Conservation (phyloP, 306 rosid species). For the Neltuma alba region DNA sequence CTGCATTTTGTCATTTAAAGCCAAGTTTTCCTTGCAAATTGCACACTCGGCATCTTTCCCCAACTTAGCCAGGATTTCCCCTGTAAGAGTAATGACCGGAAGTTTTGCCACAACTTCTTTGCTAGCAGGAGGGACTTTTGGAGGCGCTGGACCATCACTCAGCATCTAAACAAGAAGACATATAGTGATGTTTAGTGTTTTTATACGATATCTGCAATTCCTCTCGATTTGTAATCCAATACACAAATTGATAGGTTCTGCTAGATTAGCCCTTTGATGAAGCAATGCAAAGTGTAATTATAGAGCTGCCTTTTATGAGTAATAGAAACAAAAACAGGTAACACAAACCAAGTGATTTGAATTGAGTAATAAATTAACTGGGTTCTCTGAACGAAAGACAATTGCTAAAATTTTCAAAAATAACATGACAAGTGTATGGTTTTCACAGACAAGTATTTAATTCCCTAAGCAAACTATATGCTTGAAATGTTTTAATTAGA, state of each 20-base stretch:
- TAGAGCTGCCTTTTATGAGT: background rate
- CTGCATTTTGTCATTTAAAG: constrained; percentile 79
- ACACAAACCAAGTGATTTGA: constrained; percentile 5
- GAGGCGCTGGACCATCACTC: constrained; percentile 54
- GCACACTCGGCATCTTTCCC: constrained; percentile 86
- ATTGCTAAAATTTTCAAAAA: background rate
- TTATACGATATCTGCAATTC: too few species aligned
- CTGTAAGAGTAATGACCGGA: constrained; percentile 73
- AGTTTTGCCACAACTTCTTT: constrained; percentile 90
- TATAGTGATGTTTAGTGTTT: background rate
- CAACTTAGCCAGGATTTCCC: constrained; percentile 63
- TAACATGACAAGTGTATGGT: background rate
- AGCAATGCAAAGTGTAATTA: constrained; percentile 18
- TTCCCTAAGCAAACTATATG: background rate
- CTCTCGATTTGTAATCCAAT: too few species aligned
- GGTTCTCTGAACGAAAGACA: background rate
- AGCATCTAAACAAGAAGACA: constrained; percentile 44
- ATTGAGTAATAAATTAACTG: constrained; percentile 14
- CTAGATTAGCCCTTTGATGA: constrained; percentile 4
- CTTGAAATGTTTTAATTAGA: background rate
- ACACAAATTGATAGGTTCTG: too few species aligned
- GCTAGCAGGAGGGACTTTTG: constrained; percentile 93
- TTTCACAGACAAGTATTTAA: background rate
- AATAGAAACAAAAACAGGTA: background rate
- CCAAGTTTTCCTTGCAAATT: constrained; percentile 87